Base-by-base conservation (phyloP, 2,329 filamentous ascomycete genomes). In the Exserohilum rostratum region DNA sequence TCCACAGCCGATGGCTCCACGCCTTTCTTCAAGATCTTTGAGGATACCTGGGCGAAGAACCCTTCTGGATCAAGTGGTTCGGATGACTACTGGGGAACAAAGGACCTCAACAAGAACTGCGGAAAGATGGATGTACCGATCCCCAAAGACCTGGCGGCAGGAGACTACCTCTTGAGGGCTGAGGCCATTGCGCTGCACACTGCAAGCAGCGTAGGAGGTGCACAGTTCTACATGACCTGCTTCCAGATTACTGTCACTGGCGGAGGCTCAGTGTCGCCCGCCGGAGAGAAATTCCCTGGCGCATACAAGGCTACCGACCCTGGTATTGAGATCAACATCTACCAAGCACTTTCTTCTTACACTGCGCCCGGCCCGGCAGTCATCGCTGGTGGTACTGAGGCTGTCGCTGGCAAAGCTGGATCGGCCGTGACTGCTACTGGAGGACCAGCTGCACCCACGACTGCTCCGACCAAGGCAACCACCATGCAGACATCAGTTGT, bases 241-340 rank as follows among this genome's bases (percentile, higher is more conserved):
- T 76, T 85, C 64, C 87, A 88, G 77, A 67, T 88, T 58, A 79
- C 85, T 68, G 76, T 88, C 58, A 82, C 81, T 22, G 84, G 85
- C 51, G 72, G 76, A 34, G 83, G 82, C 13, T 79, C 81, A 35
- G 77, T 76, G n/a, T 74, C 69, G 53, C 71, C 75, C 1, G 55
- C 57, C 22, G 85, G 83, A 46, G 79, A 77, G 12, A 63, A 74
- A 10, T 84, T 81, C 57, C 83, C 82, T 5, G 75, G 76, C 38
- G 78, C 86, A 18, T 88, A 88, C 80, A 84, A 77, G 55, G 76
- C 79, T 62, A 70, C 78, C 44, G 85, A 87, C 68, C 75, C 82
- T 5, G 86, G 86, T 53, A 84, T 88, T 64, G 64, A 79, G 54
- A 77, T 87, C 79, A 84, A 85, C 78, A 82, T 88, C 73, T 88